Percentiles rank a stretch among this genome's conserved stretches.
phyloP scores from a whole-genome alignment of 2,329 filamentous ascomycete genomes.

The Colletotrichum filicis region DNA sequence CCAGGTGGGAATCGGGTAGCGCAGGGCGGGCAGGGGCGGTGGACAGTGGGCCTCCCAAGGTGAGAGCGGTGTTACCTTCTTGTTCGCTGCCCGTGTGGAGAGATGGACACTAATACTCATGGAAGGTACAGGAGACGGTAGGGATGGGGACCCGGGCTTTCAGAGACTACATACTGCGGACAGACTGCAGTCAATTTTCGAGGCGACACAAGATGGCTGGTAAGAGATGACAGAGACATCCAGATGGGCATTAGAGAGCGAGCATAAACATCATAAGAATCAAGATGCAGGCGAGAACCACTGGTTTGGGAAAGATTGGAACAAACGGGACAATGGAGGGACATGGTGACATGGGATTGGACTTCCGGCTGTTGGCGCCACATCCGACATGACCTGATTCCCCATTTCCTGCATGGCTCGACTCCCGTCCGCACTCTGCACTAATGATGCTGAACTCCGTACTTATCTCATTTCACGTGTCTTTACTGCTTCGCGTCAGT shows the following conservation, averaged over 20 bases:
- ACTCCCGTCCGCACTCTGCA: too few species aligned
- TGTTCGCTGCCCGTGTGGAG: too few species aligned
- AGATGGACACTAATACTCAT: too few species aligned
- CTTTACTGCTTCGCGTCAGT: too few species aligned
- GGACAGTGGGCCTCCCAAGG: not conserved
- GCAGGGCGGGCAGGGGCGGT: not conserved
- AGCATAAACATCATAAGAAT: not conserved
- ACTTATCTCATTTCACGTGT: not conserved
- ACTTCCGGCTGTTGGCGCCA: slow-evolving; percentile 19
- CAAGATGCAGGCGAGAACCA: not conserved
- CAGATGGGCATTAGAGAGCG: not conserved
- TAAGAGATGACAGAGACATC: slow-evolving; percentile 1
- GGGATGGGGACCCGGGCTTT: too few species aligned
- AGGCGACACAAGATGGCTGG: not conserved
- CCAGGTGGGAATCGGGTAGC: not conserved
- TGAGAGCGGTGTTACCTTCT: not conserved
- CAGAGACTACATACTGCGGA: too few species aligned
- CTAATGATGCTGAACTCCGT: not conserved
- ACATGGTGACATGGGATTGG: not conserved
- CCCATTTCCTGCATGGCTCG: slow-evolving; percentile 10
- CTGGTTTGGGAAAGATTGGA: slow-evolving; percentile 17
- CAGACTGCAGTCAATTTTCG: too few species aligned
- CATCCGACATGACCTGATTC: slow-evolving; percentile 30
- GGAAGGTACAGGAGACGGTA: too few species aligned
- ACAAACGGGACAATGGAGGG: not conserved